Conservation (phyloP, 345 rosid genomes). For the Lenwebbia sp. region DNA sequence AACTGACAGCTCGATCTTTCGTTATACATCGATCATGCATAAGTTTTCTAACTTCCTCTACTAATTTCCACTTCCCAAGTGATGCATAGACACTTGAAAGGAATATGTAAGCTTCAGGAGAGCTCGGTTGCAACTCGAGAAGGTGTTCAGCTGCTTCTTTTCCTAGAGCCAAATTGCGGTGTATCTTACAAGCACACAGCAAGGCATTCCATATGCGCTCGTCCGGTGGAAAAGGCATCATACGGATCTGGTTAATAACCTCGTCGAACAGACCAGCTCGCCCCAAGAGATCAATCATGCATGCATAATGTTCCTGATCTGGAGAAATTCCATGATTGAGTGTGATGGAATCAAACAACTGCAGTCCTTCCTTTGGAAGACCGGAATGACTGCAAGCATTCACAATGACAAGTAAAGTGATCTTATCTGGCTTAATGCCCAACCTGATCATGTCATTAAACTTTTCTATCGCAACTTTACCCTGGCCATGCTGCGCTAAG, state of each 20-base stretch:
- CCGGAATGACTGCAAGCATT: conserved; percentile 72
- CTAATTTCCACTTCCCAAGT: conserved; percentile 49
- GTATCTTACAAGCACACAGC: conserved; percentile 46
- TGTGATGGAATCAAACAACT: conserved; percentile 42
- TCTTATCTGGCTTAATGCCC: conserved; percentile 43
- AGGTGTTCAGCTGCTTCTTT: conserved; percentile 46
- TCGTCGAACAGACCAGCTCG: conserved; percentile 45
- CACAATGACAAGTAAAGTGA: conserved; percentile 50
- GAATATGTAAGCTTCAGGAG: conserved; percentile 49
- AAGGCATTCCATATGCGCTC: conserved; percentile 38
- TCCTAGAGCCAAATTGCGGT: conserved; percentile 41
- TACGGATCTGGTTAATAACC: conserved; percentile 33
- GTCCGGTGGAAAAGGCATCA: conserved; percentile 39
- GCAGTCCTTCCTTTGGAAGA: conserved; percentile 47
- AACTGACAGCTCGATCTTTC: conserved; percentile 51
- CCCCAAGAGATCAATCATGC: conserved; percentile 68
- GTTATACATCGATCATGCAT: conserved; percentile 32
- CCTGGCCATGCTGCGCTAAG: conserved; percentile 62
- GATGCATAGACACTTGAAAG: conserved; percentile 40
- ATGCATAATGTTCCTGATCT: conserved; percentile 63
- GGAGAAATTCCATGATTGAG: conserved; percentile 33
- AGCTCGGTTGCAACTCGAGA: conserved; percentile 33
- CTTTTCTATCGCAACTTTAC: conserved; percentile 37
- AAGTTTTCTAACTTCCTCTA: conserved; percentile 41
- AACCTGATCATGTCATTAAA: conserved; percentile 40